phyloP scores from a whole-genome alignment of 768 basidiomycete genomes.

The Collybia sordida region DNA sequence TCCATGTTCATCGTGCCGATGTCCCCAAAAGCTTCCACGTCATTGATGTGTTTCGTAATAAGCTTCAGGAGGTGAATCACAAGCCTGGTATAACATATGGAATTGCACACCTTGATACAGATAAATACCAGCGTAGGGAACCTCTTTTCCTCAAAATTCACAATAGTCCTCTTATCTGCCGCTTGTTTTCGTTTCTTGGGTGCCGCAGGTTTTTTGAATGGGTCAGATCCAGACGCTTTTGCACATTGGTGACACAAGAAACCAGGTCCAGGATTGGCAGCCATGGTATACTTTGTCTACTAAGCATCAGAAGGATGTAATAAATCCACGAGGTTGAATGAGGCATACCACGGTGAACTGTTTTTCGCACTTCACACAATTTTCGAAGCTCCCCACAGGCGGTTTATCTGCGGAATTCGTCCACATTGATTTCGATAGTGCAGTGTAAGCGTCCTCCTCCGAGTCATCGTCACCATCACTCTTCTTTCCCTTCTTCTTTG shows the following conservation, averaged over 20 bases:
- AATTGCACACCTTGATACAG: constrained; percentile 69
- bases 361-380: constrained; percentile 79
- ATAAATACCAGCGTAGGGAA: constrained; percentile 72
- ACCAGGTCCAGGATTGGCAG: constrained; percentile 67
- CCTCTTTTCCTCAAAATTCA: constrained; percentile 66
- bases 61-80: constrained; percentile 42
- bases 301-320: neutral
- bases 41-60: constrained; percentile 82
- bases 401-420: constrained; percentile 46
- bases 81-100: neutral
- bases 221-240: constrained; percentile 74
- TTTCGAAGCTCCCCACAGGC: constrained; percentile 73
- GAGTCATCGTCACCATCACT: constrained; percentile 31
- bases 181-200: constrained; percentile 63
- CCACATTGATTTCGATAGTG: constrained; percentile 52
- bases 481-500: constrained; percentile 47
- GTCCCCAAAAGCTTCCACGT: constrained; percentile 87
- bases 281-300: constrained; percentile 86
- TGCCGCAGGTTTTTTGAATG: constrained; percentile 76
- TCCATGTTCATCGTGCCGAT: constrained; percentile 85
- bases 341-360: constrained; percentile 84
- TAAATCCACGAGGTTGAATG: neutral
- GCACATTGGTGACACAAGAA: constrained; percentile 86
- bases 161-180: constrained; percentile 66
- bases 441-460: constrained; percentile 66